Evolutionary conservation across 805 yeast species (phyloP).

Genomic region (Phaffomyces thermotolerans): DNA sequence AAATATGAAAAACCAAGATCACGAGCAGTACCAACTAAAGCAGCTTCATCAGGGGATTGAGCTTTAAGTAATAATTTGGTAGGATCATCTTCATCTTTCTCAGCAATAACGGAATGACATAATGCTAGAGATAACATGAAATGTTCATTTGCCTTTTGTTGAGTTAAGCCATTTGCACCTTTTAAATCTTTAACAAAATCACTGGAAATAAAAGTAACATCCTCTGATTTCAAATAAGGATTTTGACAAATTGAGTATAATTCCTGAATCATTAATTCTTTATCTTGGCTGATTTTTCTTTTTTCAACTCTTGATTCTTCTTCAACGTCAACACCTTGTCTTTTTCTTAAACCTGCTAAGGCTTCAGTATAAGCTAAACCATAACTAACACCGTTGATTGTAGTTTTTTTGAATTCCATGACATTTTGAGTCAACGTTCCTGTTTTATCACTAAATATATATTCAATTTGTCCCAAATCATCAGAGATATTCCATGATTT

Average conservation of each 20-base stretch:
- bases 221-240: constrained; percentile 43
- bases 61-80: constrained; percentile 55
- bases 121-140: constrained; percentile 71
- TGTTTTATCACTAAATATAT: constrained; percentile 77
- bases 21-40: constrained; percentile 75
- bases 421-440: constrained; percentile 80
- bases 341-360: constrained; percentile 65
- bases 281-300: constrained; percentile 49
- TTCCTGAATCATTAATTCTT: constrained; percentile 47
- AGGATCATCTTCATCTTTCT: constrained; percentile 54
- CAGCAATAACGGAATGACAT: constrained; percentile 74
- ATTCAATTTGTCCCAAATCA: constrained; percentile 81
- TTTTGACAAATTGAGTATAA: constrained; percentile 33
- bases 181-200: constrained; percentile 56
- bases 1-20: constrained; percentile 65
- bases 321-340: constrained; percentile 72
- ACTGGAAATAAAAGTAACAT: constrained; percentile 62
- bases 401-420: constrained; percentile 80
- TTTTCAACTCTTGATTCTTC: constrained; percentile 47
- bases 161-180: constrained; percentile 44
- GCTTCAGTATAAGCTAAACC: constrained; percentile 85
- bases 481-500: constrained; percentile 82
- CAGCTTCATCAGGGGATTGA: constrained; percentile 85
- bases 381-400: constrained; percentile 64
- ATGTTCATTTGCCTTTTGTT: constrained; percentile 56